phyloP scores from a whole-genome alignment of 1,284 basidiomycete species.

The Inonotus obliquus region DNA sequence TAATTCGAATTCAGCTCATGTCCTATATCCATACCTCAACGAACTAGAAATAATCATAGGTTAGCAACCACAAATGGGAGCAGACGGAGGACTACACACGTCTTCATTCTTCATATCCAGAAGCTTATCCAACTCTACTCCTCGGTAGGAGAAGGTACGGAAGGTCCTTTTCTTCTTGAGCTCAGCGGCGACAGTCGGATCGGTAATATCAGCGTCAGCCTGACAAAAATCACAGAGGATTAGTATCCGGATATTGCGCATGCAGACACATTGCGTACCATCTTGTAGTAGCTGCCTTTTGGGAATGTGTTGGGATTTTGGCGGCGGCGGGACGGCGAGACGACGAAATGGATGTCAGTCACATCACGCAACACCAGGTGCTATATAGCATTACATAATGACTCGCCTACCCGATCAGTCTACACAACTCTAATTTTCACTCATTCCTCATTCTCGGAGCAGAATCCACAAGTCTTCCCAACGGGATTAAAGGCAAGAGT shows the following conservation, averaged over 20 bases:
- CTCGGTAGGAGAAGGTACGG: conserved; percentile 98
- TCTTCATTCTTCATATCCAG: conserved; percentile 95
- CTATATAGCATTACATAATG: conserved; percentile 21
- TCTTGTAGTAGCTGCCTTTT: conserved; percentile 9
- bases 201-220: conserved; percentile 80
- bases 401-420: background rate
- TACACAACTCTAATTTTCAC: background rate
- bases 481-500: conserved; percentile 76
- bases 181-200: conserved; percentile 85
- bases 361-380: conserved; percentile 35
- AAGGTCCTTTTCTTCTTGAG: conserved; percentile 98
- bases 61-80: conserved; percentile 7
- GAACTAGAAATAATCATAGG: conserved; percentile 42
- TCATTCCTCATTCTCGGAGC: conserved; percentile 33
- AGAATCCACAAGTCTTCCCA: conserved; percentile 89
- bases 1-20: background rate
- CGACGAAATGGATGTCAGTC: conserved; percentile 38
- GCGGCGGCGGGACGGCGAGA: conserved; percentile 25
- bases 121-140: conserved; percentile 95
- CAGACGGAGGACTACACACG: conserved; percentile 40
- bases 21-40: conserved; percentile 54
- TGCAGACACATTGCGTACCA: conserved; percentile 15
- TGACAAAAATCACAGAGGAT: conserved; percentile 27
- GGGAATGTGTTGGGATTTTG: background rate
- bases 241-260: conserved; percentile 21